These are phyloP conservation scores for Phytophthora podocarpi DNA, from an alignment of 352 stramenopile genomes.

Conservation along the genomic window DNA sequence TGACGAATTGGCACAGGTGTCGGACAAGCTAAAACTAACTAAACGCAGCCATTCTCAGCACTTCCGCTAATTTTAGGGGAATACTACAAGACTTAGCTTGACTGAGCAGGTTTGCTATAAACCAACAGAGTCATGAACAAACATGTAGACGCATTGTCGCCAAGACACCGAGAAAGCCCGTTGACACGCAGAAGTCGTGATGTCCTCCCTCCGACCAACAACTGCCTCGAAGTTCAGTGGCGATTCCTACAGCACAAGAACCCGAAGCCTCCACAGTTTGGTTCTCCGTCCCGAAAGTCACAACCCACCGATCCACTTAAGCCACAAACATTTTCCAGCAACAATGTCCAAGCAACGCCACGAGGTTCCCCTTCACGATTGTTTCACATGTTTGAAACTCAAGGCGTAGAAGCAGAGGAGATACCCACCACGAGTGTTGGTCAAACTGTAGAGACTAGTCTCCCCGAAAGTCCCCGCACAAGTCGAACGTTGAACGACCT, in stretches of 20 bases:
- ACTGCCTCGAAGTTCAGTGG: constrained; percentile 62
- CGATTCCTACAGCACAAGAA: constrained; percentile 55
- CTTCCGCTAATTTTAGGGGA: constrained; percentile 21
- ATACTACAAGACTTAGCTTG: too few relatives aligned
- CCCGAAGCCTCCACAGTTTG: constrained; percentile 25
- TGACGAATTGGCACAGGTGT: not conserved
- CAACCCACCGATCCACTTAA: constrained; percentile 6
- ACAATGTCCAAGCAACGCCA: not conserved
- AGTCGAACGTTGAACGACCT: constrained; percentile 53
- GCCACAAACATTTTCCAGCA: not conserved
- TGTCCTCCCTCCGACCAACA: constrained; percentile 19
- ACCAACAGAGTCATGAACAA: constrained; percentile 21
- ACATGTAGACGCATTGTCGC: constrained; percentile 6
- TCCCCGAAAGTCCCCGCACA: constrained; percentile 11
- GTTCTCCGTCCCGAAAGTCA: constrained; percentile 8
- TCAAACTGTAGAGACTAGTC: not conserved
- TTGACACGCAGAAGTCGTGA: constrained; percentile 38
- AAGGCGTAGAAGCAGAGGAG: constrained; percentile 16
- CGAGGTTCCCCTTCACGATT: constrained; percentile 23
- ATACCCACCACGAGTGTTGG: not conserved
- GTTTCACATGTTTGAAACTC: constrained; percentile 28
- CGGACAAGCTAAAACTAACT: constrained; percentile 9
- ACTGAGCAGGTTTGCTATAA: not conserved
- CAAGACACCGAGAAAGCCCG: constrained; percentile 31
- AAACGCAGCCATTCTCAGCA: not conserved